Evolutionary conservation across 169 alveolate species (phyloP).

Genomic region (Cryptosporidium ryanae): DNA sequence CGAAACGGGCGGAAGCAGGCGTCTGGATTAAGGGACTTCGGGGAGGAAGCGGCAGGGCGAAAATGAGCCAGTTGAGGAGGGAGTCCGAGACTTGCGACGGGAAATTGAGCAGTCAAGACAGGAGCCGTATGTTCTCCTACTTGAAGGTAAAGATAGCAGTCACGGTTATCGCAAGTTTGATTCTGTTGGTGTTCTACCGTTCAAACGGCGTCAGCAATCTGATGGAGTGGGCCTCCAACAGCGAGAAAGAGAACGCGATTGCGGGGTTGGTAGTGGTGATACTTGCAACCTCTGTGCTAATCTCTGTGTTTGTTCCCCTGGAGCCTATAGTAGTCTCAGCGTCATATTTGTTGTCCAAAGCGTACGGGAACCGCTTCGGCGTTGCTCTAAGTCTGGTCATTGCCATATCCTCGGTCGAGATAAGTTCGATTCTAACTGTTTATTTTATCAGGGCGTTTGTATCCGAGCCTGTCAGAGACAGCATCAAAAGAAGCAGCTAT

Average conservation of each 20-base stretch:
- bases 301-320: constrained; percentile 30
- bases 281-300: constrained; percentile 17
- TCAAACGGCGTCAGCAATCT: not conserved
- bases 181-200: not conserved
- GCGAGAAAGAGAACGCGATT: constrained; percentile 13
- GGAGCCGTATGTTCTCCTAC: constrained; percentile 3
- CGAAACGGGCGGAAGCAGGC: too few species aligned
- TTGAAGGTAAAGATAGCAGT: constrained; percentile 16
- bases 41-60: too few species aligned
- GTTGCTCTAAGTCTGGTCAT: constrained; percentile 10
- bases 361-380: constrained; percentile 7
- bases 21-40: too few species aligned
- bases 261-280: constrained; percentile 6
- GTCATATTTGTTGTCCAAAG: constrained; percentile 29
- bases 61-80: not conserved
- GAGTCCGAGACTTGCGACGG: not conserved
- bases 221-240: constrained; percentile 5
- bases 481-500: not conserved
- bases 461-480: not conserved
- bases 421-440: constrained; percentile 43
- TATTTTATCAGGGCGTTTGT: not conserved
- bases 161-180: not conserved
- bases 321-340: constrained; percentile 49
- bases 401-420: constrained; percentile 5
- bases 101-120: not conserved